A percentile compares a stretch with the other conserved stretches of the same genome.
Evolutionary conservation across 305 asterid species (phyloP).

Genomic region (Euphrasia arctica): DNA sequence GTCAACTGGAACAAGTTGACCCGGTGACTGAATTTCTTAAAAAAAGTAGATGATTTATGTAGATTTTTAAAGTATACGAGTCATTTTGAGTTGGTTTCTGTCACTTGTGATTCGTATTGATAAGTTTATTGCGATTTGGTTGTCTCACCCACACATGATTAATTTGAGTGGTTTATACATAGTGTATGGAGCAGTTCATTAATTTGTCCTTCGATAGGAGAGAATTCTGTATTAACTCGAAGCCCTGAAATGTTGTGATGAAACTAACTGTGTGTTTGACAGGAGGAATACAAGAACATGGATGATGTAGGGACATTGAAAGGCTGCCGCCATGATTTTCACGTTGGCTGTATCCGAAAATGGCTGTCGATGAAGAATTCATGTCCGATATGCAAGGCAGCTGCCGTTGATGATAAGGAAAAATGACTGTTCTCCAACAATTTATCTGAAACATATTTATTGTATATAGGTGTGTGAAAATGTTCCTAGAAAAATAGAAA

Average conservation of each 20-base stretch:
- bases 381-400: constrained; percentile 64
- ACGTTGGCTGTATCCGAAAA: constrained; percentile 51
- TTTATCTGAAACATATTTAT: constrained; percentile 30
- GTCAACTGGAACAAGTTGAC: not conserved
- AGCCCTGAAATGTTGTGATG: no score
- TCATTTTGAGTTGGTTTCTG: no score
- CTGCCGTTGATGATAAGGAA: constrained; percentile 45
- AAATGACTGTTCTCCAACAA: constrained; percentile 7
- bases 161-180: not conserved
- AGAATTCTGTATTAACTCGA: no score
- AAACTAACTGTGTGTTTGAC: constrained; percentile 1
- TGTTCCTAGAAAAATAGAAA: constrained; percentile 28
- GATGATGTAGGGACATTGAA: constrained; percentile 54
- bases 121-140: not conserved
- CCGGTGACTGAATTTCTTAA: not conserved
- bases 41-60: no score
- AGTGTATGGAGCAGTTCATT: no score
- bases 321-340: constrained; percentile 57
- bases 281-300: constrained; percentile 63
- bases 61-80: no score
- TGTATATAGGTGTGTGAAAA: constrained; percentile 27
- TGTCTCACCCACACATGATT: not conserved
- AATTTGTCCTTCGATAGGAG: no score
- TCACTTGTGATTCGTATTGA: not conserved
- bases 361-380: constrained; percentile 65